Base-by-base conservation (phyloP, 768 basidiomycete genomes). In the Mycena albidolilacea region DNA sequence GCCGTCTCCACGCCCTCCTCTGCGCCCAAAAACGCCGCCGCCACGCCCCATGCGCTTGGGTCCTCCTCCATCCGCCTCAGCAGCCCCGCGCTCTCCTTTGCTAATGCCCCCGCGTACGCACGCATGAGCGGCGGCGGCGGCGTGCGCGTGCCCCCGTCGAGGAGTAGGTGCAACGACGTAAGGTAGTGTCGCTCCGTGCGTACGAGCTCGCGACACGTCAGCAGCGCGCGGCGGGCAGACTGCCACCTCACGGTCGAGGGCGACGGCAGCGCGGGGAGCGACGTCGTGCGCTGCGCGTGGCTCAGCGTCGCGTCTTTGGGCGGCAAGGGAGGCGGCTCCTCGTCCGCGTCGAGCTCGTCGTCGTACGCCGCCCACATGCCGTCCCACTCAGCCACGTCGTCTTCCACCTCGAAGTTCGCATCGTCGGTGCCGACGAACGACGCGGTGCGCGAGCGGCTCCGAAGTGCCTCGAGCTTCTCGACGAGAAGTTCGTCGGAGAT, bases 21-120 rank as follows among this genome's bases (percentile, higher is more conserved):
- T 60, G 82, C 84, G 0, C 85, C 80, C 35, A 92, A 81, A 73
- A 93, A 91, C 8, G 92, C 89, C 7, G 85, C 83, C 12, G 90
- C 88, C 39, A 93, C 88, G 10, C 92, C 92, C 84, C 86, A 88
- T 3, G 90, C 90, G 55, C 90, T 91, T 15, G 92, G 92, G 66
- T 93, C 91, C 39, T 77, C 77, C 43, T 89, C 85, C 78, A 91
- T 86, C n/a, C 81, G 81, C 21, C 80, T 80, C n/a, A 91, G 74
- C 52, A 92, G 82, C 19, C 80, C 79, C 64, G 88, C 85, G 38
- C 91, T 92, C 21, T 84, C 87, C 19, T 78, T 76, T 44, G 90
- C 82, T 12, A 93, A 85, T 9, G 83, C 85, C 19, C 84, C 87
- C 15, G 90, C 81, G 73, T 92, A 87, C 11, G 84, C 78, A 23